Percentiles rank a stretch among this genome's conserved stretches.
Evolutionary conservation across 78 protist species (phyloP).

Genomic region (Dictyostelium intermedium): DNA sequence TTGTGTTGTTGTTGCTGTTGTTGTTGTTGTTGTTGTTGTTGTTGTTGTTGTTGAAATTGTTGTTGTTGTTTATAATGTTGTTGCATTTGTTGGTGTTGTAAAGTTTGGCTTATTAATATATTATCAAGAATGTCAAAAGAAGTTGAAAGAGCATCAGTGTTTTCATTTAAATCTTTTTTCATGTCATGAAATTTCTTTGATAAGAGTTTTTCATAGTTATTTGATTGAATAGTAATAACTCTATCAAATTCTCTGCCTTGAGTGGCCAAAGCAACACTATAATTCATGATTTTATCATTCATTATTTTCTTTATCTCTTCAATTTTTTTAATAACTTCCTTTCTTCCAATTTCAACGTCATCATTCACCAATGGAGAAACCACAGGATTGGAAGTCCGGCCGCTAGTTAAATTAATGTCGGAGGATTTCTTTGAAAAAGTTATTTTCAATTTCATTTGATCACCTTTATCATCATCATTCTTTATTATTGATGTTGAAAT

Average conservation of each 20-base stretch:
- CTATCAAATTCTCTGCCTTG: slow-evolving; percentile 33
- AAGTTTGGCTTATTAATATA: background rate
- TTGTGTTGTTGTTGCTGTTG: background rate
- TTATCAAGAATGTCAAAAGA: slow-evolving; percentile 30
- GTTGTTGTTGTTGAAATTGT: background rate
- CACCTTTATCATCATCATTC: background rate
- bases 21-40: background rate
- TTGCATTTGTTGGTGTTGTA: background rate
- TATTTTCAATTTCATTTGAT: background rate
- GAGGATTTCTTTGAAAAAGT: background rate
- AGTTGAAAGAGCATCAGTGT: background rate
- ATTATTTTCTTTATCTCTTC: background rate
- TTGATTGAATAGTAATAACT: slow-evolving; percentile 34
- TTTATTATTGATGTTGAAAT: background rate
- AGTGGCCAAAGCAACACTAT: background rate
- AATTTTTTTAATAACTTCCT: background rate
- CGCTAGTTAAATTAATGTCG: background rate
- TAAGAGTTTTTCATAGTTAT: slow-evolving; percentile 45
- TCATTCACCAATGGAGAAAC: background rate
- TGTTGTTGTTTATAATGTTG: background rate
- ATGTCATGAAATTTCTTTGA: slow-evolving; percentile 43
- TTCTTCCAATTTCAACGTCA: background rate
- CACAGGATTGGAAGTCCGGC: background rate
- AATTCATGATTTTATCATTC: background rate
- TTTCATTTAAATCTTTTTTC: slow-evolving; percentile 49